Base-by-base conservation (phyloP, 768 basidiomycete species). In the Saitozyma sp. region DNA sequence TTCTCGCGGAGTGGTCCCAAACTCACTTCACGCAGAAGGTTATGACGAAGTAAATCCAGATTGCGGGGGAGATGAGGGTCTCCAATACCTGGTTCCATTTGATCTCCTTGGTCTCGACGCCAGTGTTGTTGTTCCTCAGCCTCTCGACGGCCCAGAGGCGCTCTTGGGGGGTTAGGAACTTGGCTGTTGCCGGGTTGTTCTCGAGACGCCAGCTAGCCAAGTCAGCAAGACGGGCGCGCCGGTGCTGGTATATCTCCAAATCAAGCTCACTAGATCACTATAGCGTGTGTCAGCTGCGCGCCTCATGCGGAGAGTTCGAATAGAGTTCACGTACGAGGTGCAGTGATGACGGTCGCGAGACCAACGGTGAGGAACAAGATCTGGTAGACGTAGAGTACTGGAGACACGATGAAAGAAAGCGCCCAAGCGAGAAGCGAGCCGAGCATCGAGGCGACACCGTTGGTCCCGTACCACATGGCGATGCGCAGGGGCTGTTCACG, bases 381-480 rank as follows among this genome's bases (percentile, higher is more conserved):
- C 54, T 78, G 74, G 72, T 72, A 78, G 16, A 65, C 59, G 19
- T 66, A 56, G 49, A 76, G 59, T 5, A 29, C 29, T n/a, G 29
- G 29, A 5, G 29, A 29, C 29, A 29, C 29, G 29, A 29, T 29
- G 29, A 29, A 29, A 29, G 29, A 29, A 2, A 29, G 29, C 3
- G 80, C 83, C 61, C 76, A 84, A 6, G 83, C 76, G 17, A 84
- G 57, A 8, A 83, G 72, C 6, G 82, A 82, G 8, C 83, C 83
- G 45, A 83, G 29, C 29, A 29, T 29, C 29, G 29, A 29, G 29
- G 29, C 29, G 29, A 29, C 29, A 29, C 29, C 29, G 29, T 29
- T 29, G 29, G 29, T 29, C 29, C 29, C 29, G 79, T 68, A 83
- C 83, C 83, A 84, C 60, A 80, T 72, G 2, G 82, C 72, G n/a